Percentiles rank a stretch among this genome's conserved stretches.
Conservation (phyloP, 2,329 filamentous ascomycete species). For the Lojkania enalia region DNA sequence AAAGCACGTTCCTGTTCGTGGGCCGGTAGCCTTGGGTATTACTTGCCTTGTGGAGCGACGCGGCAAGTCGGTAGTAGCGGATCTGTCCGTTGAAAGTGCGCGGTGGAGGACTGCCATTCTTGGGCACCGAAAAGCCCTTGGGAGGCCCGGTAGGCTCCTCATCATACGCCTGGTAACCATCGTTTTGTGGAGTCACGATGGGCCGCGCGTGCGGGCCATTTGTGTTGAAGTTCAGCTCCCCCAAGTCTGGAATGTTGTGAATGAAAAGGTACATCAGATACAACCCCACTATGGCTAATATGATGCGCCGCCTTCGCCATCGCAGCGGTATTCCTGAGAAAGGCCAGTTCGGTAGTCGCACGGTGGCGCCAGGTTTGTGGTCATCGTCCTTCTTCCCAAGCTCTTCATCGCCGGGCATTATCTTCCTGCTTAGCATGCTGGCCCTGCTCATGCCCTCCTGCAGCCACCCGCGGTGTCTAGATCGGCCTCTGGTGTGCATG, state of each 20-base stretch:
- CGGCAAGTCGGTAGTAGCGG: constrained; percentile 66
- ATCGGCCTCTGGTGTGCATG: constrained; percentile 27
- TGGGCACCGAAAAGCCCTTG: constrained; percentile 23
- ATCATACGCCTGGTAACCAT: constrained; percentile 16
- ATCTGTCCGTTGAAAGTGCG: constrained; percentile 68
- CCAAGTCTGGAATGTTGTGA: constrained; percentile 59
- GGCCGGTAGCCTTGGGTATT: constrained; percentile 56
- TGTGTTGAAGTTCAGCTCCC: background rate
- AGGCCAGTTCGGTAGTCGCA: constrained; percentile 39
- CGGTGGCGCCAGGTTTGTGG: constrained; percentile 47
- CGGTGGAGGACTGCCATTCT: constrained; percentile 18
- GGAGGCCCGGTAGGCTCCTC: constrained; percentile 34
- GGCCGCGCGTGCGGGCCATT: constrained; percentile 6
- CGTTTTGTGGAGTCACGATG: constrained; percentile 12
- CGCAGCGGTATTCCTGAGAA: constrained; percentile 35
- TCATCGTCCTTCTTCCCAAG: constrained; percentile 68
- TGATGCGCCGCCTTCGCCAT: constrained; percentile 56
- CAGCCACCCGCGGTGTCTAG: constrained; percentile 31
- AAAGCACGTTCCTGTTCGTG: constrained; percentile 73
- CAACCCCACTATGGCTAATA: constrained; percentile 42
- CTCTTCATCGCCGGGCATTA: constrained; percentile 61
- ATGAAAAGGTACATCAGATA: constrained; percentile 65
- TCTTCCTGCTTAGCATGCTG: constrained; percentile 45
- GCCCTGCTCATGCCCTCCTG: constrained; percentile 28
- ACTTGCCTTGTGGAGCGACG: constrained; percentile 63